Conservation (phyloP, 2,329 filamentous ascomycete genomes). For the Beauveria sp. region DNA sequence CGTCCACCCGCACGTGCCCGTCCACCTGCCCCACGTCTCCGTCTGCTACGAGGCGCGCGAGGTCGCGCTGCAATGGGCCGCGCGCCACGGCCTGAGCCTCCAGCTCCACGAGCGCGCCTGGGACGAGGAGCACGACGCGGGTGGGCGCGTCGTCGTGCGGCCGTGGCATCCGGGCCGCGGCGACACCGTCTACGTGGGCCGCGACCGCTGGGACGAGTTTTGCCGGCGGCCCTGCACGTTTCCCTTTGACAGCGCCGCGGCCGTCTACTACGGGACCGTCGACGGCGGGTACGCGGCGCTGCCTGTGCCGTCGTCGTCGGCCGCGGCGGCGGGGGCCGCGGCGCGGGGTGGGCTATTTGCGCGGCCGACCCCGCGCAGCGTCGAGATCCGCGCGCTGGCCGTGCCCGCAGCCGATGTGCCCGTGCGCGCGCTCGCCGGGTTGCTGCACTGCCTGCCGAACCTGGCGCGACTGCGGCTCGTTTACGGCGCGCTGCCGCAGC, state of each 20-base stretch:
- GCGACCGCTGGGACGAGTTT: not conserved
- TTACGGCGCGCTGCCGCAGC: slow-evolving; percentile 1
- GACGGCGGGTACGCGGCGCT: not conserved
- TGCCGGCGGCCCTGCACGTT: slow-evolving; percentile 1
- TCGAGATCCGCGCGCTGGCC: not conserved
- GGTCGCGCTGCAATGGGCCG: not conserved
- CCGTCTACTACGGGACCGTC: slow-evolving; percentile 3
- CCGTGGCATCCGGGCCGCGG: not conserved
- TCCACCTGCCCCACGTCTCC: not conserved
- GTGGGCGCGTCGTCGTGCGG: not conserved
- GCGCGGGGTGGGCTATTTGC: not conserved
- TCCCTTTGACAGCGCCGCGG: not conserved
- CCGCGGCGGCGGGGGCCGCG: not conserved
- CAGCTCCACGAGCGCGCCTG: slow-evolving; percentile 1
- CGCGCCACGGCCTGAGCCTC: not conserved
- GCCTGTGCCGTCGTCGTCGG: not conserved
- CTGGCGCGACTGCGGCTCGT: not conserved
- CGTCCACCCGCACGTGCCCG: slow-evolving; percentile 4
- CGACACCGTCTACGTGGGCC: slow-evolving; percentile 3
- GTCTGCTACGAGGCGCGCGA: not conserved
- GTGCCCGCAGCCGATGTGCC: not conserved
- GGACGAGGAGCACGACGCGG: slow-evolving; percentile 1
- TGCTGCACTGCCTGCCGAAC: slow-evolving; percentile 1
- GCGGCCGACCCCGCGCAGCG: not conserved
- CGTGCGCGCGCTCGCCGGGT: not conserved